Base-by-base conservation (phyloP, 495 filamentous ascomycete genomes). In the Eremomyces bilateralis region DNA sequence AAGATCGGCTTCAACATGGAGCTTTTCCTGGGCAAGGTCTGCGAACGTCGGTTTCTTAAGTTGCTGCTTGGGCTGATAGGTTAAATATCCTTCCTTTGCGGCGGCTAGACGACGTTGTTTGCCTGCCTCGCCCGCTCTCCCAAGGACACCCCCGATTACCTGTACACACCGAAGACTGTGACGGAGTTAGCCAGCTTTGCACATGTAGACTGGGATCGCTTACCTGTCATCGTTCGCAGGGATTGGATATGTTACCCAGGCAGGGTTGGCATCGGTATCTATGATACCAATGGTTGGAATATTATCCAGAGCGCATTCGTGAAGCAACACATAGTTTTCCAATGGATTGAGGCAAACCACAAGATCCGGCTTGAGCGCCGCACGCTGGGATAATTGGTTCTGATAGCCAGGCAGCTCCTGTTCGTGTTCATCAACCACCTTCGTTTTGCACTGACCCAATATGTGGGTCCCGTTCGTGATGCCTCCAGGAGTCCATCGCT, bases 401-500 rank as follows among this genome's bases (percentile, higher is more conserved):
- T 77, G 69, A 45, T 69, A 82, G 0, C 62, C 62, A 3, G 50
- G 44, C n/a, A 92, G 43, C 34, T 68, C 64, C 40, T 70, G 44
- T 47, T 91, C 83, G 33, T 69, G 36, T 40, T 69, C 64, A 49
- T 81, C 74, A 22, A 88, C 65, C 21, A 80, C 71, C 57, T 73
- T 73, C 27, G 68, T 62, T 41, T 47, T 50, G 49, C 71, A 76
- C 28, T 57, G 57, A 3, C 62, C 65, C 3, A 99, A 65, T 34
- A 94, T 85, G 54, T 80, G 75, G 42, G 90, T 67, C 16, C 78
- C 77, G 56, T 99, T 99, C 10, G 88, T 99, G 44, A 99, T 80
- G 30, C 69, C 67, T 0, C 88, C 88, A 0, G 88, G 81, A 40
- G 71, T 82, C 88, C 88, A 99, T 43, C 81, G 72, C 47, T 84